phyloP scores from a whole-genome alignment of 306 rosid species.

The Vigna unguiculata region DNA sequence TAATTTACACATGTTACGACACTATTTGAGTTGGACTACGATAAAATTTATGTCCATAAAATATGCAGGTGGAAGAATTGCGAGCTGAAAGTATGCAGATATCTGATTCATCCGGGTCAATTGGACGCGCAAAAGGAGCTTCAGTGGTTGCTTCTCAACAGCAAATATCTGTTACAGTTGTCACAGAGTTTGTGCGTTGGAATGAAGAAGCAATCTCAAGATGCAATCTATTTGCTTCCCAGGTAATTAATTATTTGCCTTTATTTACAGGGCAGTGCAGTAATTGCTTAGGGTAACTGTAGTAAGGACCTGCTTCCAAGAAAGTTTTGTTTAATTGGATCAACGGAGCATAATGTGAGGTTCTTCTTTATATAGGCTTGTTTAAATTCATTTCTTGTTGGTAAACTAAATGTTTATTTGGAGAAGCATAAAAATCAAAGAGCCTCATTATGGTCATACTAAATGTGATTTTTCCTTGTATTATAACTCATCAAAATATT shows the following conservation, averaged over 20 bases:
- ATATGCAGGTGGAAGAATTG: conserved; percentile 84
- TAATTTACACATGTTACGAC: neutral
- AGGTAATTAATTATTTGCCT: conserved; percentile 65
- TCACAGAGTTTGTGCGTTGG: conserved; percentile 98
- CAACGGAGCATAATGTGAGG: neutral
- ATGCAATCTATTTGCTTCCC: conserved; percentile 93
- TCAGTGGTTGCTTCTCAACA: conserved; percentile 79
- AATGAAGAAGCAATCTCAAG: conserved; percentile 98
- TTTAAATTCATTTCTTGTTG: conserved; percentile 6
- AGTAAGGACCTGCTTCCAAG: conserved; percentile 9
- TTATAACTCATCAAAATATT: conserved; percentile 15
- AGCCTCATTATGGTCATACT: conserved; percentile 5
- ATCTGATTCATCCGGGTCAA: conserved; percentile 85
- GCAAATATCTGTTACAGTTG: conserved; percentile 97
- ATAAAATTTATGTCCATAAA: conserved; percentile 33
- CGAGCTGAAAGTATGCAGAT: conserved; percentile 83
- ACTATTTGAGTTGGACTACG: conserved; percentile 36
- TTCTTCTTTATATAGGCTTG: neutral
- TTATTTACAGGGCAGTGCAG: neutral
- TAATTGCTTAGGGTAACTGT: conserved; percentile 22
- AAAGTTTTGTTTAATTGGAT: conserved; percentile 32
- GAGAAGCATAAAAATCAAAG: conserved; percentile 6
- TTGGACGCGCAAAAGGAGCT: conserved; percentile 93
- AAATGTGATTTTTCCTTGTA: neutral
- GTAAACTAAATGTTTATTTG: conserved; percentile 2